phyloP scores from a whole-genome alignment of 371 early-diverging fungal species.

The Rhizopus stolonifer region DNA sequence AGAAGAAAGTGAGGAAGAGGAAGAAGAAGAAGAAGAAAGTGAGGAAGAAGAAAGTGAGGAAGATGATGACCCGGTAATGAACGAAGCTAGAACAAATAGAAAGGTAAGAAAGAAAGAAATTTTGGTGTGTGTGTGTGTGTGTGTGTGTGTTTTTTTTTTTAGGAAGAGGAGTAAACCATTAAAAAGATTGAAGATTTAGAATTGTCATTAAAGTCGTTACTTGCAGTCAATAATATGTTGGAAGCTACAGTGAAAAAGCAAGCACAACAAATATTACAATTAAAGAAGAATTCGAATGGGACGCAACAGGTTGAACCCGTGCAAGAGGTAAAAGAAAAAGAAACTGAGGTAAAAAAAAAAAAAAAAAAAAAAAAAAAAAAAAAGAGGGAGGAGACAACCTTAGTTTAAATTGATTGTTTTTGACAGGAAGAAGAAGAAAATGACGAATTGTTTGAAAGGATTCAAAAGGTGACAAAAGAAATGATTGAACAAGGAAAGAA shows the following conservation, averaged over 20 bases:
- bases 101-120: constrained; percentile 33
- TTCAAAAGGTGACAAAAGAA: constrained; percentile 38
- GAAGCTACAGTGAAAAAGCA: constrained; percentile 54
- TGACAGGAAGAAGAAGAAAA: constrained; percentile 14
- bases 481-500: constrained; percentile 44
- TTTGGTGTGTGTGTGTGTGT: too few species aligned
- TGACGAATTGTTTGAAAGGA: constrained; percentile 37
- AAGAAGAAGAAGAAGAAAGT: background rate
- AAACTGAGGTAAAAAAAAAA: too few species aligned
- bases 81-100: constrained; percentile 49
- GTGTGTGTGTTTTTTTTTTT: too few species aligned
- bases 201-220: constrained; percentile 49
- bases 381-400: too few species aligned
- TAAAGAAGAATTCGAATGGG: constrained; percentile 28
- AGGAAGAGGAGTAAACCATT: background rate
- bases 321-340: too few species aligned
- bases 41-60: background rate
- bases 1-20: too few species aligned
- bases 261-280: constrained; percentile 45
- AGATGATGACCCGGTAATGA: constrained; percentile 22
- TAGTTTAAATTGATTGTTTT: too few species aligned
- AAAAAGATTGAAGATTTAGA: constrained; percentile 55
- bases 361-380: too few species aligned
- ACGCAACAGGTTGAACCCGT: background rate
- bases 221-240: constrained; percentile 51